These are phyloP conservation scores for Ceratocystis eucalypticola DNA, from an alignment of 2,329 filamentous ascomycete species.

Conservation along the genomic window DNA sequence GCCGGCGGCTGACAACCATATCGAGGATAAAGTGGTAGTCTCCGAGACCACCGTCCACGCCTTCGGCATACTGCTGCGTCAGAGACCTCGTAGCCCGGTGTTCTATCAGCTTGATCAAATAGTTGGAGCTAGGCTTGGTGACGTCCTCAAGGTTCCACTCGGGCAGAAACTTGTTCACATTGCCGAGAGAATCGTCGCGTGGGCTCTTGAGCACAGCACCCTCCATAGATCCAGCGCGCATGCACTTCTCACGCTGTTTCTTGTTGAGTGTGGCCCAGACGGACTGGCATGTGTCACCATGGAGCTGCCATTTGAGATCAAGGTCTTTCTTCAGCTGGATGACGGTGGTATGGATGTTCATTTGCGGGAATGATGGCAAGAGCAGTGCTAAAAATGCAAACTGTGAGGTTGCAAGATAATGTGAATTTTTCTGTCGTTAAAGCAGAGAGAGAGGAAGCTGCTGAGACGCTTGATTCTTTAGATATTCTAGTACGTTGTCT, in stretches of 20 bases:
- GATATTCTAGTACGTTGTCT: no score
- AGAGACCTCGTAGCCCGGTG: conserved; percentile 28
- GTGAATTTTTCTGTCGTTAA: no score
- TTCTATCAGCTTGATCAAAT: conserved; percentile 29
- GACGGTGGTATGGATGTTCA: conserved; percentile 13
- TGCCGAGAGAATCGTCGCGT: conserved; percentile 27
- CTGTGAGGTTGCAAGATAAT: no score
- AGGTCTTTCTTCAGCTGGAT: conserved; percentile 30
- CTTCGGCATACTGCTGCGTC: conserved; percentile 26
- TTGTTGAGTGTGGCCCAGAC: conserved; percentile 31
- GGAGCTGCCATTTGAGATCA: conserved; percentile 27
- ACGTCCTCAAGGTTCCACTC: conserved; percentile 35
- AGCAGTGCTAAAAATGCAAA: no score
- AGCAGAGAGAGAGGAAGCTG: no score
- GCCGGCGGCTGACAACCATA: conserved; percentile 26
- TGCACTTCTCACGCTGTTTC: conserved; percentile 26
- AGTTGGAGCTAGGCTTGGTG: conserved; percentile 26
- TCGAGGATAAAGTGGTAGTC: conserved; percentile 28
- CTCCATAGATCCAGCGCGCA: conserved; percentile 27
- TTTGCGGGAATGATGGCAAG: neutral
- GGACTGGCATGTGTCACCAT: conserved; percentile 27
- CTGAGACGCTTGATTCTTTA: no score
- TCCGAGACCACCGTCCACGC: conserved; percentile 25
- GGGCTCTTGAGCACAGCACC: conserved; percentile 28
- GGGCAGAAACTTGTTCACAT: conserved; percentile 29